A percentile compares a stretch with the other conserved stretches of the same genome.
Conservation (phyloP, 1,139 yeast species). For the Debaryomyces sp. region DNA sequence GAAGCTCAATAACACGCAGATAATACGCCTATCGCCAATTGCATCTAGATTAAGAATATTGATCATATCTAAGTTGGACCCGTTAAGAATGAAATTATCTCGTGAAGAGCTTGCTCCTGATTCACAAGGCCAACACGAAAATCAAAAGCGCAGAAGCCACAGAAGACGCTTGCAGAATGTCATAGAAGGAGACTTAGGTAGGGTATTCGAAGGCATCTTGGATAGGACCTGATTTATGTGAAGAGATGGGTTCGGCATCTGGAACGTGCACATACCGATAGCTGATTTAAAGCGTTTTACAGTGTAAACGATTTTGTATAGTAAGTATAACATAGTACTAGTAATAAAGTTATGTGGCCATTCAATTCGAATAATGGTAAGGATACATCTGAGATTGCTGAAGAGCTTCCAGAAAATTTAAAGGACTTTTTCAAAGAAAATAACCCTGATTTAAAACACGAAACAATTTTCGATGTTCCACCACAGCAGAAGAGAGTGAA, state of each 20-base stretch:
- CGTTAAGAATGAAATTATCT: conserved; percentile 14
- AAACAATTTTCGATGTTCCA: conserved; percentile 27
- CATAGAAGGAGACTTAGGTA: conserved; percentile 38
- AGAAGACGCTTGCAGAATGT: conserved; percentile 24
- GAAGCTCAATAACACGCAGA: conserved; percentile 43
- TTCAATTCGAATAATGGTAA: conserved; percentile 17
- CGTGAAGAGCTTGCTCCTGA: not conserved
- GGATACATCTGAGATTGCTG: conserved; percentile 23
- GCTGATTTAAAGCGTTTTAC: not conserved
- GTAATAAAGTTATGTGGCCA: conserved; percentile 23
- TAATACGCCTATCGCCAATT: conserved; percentile 49
- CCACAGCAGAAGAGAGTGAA: conserved; percentile 34
- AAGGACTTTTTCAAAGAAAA: conserved; percentile 34
- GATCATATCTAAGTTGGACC: conserved; percentile 28
- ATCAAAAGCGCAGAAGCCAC: conserved; percentile 4
- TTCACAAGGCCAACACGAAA: not conserved
- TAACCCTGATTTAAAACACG: conserved; percentile 33
- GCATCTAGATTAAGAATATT: conserved; percentile 46
- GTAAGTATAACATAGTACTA: not conserved
- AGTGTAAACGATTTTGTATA: not conserved
- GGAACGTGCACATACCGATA: conserved; percentile 5
- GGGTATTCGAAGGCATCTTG: conserved; percentile 43
- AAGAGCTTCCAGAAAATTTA: conserved; percentile 33
- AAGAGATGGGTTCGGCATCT: not conserved
- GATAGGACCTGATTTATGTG: conserved; percentile 23